These are phyloP conservation scores for Calonectria multiphialidica DNA, from an alignment of 2,329 filamentous ascomycete genomes.

Conservation along the genomic window DNA sequence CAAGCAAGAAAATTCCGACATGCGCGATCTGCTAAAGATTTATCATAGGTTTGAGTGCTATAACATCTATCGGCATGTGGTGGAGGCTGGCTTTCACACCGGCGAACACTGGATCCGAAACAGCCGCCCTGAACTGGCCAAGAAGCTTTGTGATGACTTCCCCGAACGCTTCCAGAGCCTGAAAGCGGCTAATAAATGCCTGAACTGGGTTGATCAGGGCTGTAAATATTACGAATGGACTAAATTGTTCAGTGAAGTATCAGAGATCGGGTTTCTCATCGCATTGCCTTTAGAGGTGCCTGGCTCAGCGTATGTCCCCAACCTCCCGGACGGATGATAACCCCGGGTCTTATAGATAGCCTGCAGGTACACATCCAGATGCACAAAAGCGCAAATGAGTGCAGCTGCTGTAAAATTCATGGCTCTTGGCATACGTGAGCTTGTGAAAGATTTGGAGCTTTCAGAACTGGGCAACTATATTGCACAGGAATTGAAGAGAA, in stretches of 20 bases:
- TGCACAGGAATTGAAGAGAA: not conserved
- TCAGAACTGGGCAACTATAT: slow-evolving; percentile 1
- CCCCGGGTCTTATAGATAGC: not conserved
- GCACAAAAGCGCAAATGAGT: not conserved
- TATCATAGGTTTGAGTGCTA: slow-evolving; percentile 24
- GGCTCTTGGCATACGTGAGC: not conserved
- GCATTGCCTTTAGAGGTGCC: not conserved
- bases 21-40: slow-evolving; percentile 14
- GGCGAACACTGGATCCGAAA: slow-evolving; percentile 22
- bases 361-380: not conserved
- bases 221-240: slow-evolving; percentile 24
- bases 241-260: slow-evolving; percentile 3
- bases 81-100: slow-evolving; percentile 20
- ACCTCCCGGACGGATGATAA: not conserved
- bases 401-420: not conserved
- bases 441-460: not conserved
- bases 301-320: not conserved
- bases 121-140: slow-evolving; percentile 8
- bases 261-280: slow-evolving; percentile 14
- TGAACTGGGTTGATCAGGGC: slow-evolving; percentile 22
- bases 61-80: slow-evolving; percentile 17
- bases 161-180: slow-evolving; percentile 2
- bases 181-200: slow-evolving; percentile 19
- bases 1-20: slow-evolving; percentile 19
- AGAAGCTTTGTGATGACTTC: slow-evolving; percentile 20